phyloP scores from a whole-genome alignment of 1,284 basidiomycete species.

The Ustilago bromivora region DNA sequence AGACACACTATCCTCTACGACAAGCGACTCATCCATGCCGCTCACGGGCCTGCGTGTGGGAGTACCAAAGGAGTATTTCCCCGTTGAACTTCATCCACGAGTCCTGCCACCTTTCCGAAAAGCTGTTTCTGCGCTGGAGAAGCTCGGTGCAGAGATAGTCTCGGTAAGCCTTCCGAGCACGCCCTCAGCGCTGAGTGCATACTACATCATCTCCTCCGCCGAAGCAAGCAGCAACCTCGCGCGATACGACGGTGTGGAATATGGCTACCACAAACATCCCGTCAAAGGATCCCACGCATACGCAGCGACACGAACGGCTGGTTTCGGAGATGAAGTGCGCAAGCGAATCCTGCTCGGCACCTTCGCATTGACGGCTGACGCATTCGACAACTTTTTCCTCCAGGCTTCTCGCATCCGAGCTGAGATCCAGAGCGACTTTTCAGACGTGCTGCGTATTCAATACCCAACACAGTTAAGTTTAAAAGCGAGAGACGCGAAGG shows the following conservation, averaged over 20 bases:
- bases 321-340: conserved; percentile 86
- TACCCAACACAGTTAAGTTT: not conserved
- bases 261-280: conserved; percentile 69
- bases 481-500: not conserved
- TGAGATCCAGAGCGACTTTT: conserved; percentile 80
- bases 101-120: conserved; percentile 73
- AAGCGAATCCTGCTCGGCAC: conserved; percentile 91
- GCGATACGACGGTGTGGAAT: conserved; percentile 85
- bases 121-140: conserved; percentile 74
- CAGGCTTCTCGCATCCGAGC: conserved; percentile 86
- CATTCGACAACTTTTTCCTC: conserved; percentile 95
- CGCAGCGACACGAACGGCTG: conserved; percentile 72
- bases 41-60: conserved; percentile 75
- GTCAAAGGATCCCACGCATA: conserved; percentile 47
- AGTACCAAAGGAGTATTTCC: conserved; percentile 85
- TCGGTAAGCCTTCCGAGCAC: conserved; percentile 84
- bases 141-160: conserved; percentile 78
- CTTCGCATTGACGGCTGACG: conserved; percentile 89
- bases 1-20: not conserved
- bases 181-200: conserved; percentile 84
- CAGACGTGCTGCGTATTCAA: conserved; percentile 76
- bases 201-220: conserved; percentile 93
- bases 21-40: conserved; percentile 14
- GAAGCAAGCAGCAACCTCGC: conserved; percentile 95
- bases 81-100: conserved; percentile 76